Base-by-base conservation (phyloP, 208 protist genomes). In the Leptomonas pyrrhocoris region DNA sequence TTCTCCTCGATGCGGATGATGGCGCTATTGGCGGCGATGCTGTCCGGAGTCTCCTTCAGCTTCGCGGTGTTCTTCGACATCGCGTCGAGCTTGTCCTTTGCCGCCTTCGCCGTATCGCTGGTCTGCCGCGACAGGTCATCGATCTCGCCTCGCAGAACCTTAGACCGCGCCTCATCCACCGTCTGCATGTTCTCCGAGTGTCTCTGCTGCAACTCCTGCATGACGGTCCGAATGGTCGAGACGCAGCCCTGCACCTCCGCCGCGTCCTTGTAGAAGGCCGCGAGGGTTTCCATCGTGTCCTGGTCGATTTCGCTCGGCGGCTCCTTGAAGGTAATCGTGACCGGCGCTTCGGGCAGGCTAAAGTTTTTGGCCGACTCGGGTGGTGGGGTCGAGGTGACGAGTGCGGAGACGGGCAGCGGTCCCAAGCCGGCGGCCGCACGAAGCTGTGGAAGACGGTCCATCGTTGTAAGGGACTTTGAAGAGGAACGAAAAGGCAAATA, bases 1-100 rank as follows among this genome's bases (percentile, higher is more conserved):
- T 97, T 97, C 56, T 96, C 86, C 65, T 93, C 75, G 58, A 97
- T 95, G 38, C 88, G 85, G 61, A 96, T 86, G 57, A 94, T 75
- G 25, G 90, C 89, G 45, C 79, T 82, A 78, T 96, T 88, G 28
- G 72, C 80, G 38, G 82, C 62, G 40, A 77, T 76, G 60, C 62
- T 88, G 57, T 88, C 85, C 30, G 71, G 77, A 23, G 68, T 77
- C 57, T 86, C 73, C 74, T 94, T 94, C 40, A 94, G 75, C 66
- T 75, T 73, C n/a, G 81, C 83, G 13, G 81, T 95, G 28, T 70
- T 38, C 51, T 57, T 57, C 51, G 51, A 38, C 51, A 57, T 57
- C 27, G 28, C 59, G 21, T 74, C 79, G 19, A 93, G 65, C 34
- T 48, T 71, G 28, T 86, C 74, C 58, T 92, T 88, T 0, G 82